A percentile compares a stretch with the other conserved stretches of the same genome.
These are phyloP conservation scores for Fusarium cicatricum DNA, from an alignment of 2,329 filamentous ascomycete species.

Conservation along the genomic window DNA sequence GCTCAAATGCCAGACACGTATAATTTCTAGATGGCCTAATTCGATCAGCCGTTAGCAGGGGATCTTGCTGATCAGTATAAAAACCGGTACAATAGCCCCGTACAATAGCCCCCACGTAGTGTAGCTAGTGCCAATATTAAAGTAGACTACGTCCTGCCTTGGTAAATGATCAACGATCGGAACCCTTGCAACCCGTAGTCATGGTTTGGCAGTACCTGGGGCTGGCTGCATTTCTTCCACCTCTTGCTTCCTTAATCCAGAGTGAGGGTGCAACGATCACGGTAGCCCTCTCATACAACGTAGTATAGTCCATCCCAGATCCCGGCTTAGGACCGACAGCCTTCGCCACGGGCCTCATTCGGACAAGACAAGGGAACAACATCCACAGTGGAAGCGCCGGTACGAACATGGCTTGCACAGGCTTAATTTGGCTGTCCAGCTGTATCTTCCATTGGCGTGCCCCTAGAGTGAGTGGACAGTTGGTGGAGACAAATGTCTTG, in stretches of 20 bases:
- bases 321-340: not conserved
- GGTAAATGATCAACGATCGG: no score
- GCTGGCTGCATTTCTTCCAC: not conserved
- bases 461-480: not conserved
- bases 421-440: not conserved
- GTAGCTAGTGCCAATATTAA: no score
- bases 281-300: not conserved
- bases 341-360: not conserved
- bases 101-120: no score
- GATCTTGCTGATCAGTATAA: no score
- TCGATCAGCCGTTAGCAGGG: no score
- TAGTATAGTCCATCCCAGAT: not conserved
- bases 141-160: no score
- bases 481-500: slow-evolving; percentile 1
- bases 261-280: not conserved
- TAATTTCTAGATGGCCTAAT: no score
- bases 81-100: no score
- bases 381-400: not conserved
- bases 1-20: no score
- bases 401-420: not conserved
- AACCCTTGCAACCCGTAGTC: no score
- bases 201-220: not conserved
- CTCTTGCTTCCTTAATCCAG: not conserved
- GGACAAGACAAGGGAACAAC: not conserved
- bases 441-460: slow-evolving; percentile 1